Conservation (phyloP, 495 filamentous ascomycete genomes). For the Penicillium turbatum region DNA sequence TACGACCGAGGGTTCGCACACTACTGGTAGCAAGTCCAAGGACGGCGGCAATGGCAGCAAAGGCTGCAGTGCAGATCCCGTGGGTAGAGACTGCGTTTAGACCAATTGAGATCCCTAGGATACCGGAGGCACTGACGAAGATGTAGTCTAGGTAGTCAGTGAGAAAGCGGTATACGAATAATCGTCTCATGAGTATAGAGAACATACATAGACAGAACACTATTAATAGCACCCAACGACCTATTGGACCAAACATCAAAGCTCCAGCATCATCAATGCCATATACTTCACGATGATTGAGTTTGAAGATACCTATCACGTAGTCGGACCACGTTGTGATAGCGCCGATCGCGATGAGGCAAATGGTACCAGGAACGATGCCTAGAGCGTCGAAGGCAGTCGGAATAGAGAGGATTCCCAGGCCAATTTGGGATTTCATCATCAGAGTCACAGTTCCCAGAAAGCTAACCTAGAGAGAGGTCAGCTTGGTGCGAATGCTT, state of each 20-base stretch:
- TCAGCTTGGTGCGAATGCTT: neutral
- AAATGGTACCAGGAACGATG: slow-evolving; percentile 48
- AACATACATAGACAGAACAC: slow-evolving; percentile 39
- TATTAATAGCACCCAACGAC: slow-evolving; percentile 53
- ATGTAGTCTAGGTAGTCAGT: slow-evolving; percentile 44
- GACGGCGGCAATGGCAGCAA: slow-evolving; percentile 29
- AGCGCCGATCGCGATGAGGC: slow-evolving; percentile 49
- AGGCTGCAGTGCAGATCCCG: slow-evolving; percentile 53
- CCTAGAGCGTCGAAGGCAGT: slow-evolving; percentile 51
- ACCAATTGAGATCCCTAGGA: slow-evolving; percentile 67
- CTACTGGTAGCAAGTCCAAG: slow-evolving; percentile 25
- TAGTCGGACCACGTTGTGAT: slow-evolving; percentile 66
- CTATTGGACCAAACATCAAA: slow-evolving; percentile 55
- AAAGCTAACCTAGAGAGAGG: slow-evolving; percentile 10
- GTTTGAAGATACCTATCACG: slow-evolving; percentile 63
- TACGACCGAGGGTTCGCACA: slow-evolving; percentile 30
- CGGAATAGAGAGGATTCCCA: slow-evolving; percentile 54
- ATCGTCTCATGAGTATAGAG: slow-evolving; percentile 33
- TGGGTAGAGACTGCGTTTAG: slow-evolving; percentile 60
- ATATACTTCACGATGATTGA: slow-evolving; percentile 57
- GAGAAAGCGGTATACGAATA: too few species aligned
- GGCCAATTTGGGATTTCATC: slow-evolving; percentile 43
- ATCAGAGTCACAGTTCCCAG: slow-evolving; percentile 18
- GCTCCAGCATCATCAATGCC: slow-evolving; percentile 62
- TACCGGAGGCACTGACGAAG: slow-evolving; percentile 32